Percentiles rank a stretch among this genome's conserved stretches.
Evolutionary conservation across 1,284 basidiomycete genomes (phyloP).

Genomic region (Cystobasidium sp.): DNA sequence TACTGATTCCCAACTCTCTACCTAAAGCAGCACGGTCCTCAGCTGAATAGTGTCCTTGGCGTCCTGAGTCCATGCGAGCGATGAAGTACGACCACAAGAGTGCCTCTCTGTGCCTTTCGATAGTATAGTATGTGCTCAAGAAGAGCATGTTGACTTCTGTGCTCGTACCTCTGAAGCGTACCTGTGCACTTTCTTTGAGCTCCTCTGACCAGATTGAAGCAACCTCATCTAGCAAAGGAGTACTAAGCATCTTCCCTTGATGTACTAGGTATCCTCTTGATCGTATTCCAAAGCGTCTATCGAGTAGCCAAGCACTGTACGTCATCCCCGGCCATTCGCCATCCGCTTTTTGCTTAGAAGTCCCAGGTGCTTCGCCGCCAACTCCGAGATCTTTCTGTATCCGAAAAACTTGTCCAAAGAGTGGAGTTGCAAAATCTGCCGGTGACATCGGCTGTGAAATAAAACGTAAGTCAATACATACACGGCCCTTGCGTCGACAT

Average conservation of each 20-base stretch:
- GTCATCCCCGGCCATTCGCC: constrained; percentile 33
- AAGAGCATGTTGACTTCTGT: constrained; percentile 25
- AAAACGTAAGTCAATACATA: background rate
- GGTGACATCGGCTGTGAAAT: constrained; percentile 18
- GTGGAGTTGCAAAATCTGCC: constrained; percentile 31
- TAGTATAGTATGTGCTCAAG: constrained; percentile 23
- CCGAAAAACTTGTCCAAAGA: constrained; percentile 26
- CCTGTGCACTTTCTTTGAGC: constrained; percentile 23
- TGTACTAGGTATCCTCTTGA: constrained; percentile 14
- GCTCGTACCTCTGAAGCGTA: constrained; percentile 21
- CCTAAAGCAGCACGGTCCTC: constrained; percentile 10
- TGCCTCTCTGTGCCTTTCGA: constrained; percentile 39
- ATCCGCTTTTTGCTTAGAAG: constrained; percentile 20
- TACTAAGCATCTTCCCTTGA: constrained; percentile 10
- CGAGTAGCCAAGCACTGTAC: constrained; percentile 31
- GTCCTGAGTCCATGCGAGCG: constrained; percentile 16
- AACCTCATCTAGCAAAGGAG: constrained; percentile 23
- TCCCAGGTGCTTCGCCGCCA: constrained; percentile 24
- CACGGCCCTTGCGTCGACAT: background rate
- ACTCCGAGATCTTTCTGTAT: constrained; percentile 30
- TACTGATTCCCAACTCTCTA: background rate
- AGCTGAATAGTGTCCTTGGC: constrained; percentile 17
- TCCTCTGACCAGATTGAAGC: constrained; percentile 33
- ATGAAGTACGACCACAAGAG: constrained; percentile 41
- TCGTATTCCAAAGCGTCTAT: constrained; percentile 22